These are phyloP conservation scores for Rhizopogon rudus DNA, from an alignment of 768 basidiomycete genomes.

Conservation along the genomic window DNA sequence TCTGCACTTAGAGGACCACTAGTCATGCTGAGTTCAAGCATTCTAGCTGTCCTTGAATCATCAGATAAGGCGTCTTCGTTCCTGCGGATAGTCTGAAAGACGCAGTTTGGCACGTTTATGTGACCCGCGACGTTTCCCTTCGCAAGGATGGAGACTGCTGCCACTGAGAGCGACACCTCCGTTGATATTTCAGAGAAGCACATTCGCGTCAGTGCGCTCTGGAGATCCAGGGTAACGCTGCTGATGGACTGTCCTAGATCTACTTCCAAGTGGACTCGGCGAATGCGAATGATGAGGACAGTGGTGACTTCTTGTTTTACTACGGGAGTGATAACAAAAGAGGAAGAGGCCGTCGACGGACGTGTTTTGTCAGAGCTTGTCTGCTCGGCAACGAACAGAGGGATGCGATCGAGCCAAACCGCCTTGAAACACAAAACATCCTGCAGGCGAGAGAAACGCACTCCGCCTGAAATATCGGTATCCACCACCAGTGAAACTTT, in stretches of 20 bases:
- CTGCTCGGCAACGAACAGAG: slow-evolving; percentile 52
- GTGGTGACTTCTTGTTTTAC: slow-evolving; percentile 49
- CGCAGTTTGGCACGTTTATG: slow-evolving; percentile 60
- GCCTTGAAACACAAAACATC: slow-evolving; percentile 95
- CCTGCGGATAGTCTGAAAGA: slow-evolving; percentile 70
- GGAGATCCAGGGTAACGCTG: slow-evolving; percentile 58
- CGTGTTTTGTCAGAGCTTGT: slow-evolving; percentile 15
- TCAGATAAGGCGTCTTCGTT: slow-evolving; percentile 35
- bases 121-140: slow-evolving; percentile 70
- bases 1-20: slow-evolving; percentile 63
- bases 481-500: slow-evolving; percentile 76
- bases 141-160: slow-evolving; percentile 49
- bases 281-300: slow-evolving; percentile 62
- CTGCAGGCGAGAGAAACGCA: slow-evolving; percentile 83
- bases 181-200: slow-evolving; percentile 55
- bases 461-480: slow-evolving; percentile 74
- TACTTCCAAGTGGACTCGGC: slow-evolving; percentile 66
- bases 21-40: slow-evolving; percentile 73
- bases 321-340: slow-evolving; percentile 7
- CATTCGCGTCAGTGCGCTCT: slow-evolving; percentile 60
- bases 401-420: slow-evolving; percentile 88
- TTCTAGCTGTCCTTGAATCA: slow-evolving; percentile 35
- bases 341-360: slow-evolving; percentile 13
- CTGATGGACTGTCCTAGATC: slow-evolving; percentile 89
- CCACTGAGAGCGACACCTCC: slow-evolving; percentile 63